A percentile compares a stretch with the other conserved stretches of the same genome.
Evolutionary conservation across 1,284 basidiomycete species (phyloP).

Genomic region (Acaromyces ingoldii): DNA sequence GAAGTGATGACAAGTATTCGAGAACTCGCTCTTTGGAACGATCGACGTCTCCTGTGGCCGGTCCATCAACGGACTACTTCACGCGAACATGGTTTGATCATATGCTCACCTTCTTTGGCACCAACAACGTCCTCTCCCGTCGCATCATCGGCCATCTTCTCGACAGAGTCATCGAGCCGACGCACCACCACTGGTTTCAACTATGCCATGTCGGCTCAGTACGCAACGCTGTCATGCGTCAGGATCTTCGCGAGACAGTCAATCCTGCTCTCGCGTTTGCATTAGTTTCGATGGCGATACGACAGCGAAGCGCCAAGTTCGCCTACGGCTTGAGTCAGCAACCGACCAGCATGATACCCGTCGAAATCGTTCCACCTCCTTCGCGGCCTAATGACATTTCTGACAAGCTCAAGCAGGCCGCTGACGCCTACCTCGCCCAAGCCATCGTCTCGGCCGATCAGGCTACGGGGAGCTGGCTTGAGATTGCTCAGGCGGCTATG

Average conservation of each 20-base stretch:
- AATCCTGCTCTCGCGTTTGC: neutral
- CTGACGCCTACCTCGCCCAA: neutral
- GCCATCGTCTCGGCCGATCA: neutral
- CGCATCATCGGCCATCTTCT: neutral
- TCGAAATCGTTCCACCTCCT: neutral
- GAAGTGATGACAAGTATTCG: no score
- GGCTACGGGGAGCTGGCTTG: neutral
- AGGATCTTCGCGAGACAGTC: neutral
- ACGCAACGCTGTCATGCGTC: neutral
- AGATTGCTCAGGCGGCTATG: neutral
- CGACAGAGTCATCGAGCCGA: neutral
- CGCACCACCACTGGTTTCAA: neutral
- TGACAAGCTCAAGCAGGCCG: neutral
- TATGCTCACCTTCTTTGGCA: neutral
- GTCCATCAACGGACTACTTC: neutral
- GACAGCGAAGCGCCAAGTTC: neutral
- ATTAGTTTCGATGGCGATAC: neutral
- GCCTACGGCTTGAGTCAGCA: neutral
- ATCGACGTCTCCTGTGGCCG: neutral
- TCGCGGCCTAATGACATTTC: neutral
- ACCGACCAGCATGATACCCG: constrained; percentile 1
- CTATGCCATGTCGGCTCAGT: neutral
- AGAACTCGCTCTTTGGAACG: neutral
- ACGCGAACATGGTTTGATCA: neutral
- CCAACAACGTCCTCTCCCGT: neutral